These are phyloP conservation scores for Asterochloris sp. DNA, from an alignment of 139 green algal species.

Conservation along the genomic window DNA sequence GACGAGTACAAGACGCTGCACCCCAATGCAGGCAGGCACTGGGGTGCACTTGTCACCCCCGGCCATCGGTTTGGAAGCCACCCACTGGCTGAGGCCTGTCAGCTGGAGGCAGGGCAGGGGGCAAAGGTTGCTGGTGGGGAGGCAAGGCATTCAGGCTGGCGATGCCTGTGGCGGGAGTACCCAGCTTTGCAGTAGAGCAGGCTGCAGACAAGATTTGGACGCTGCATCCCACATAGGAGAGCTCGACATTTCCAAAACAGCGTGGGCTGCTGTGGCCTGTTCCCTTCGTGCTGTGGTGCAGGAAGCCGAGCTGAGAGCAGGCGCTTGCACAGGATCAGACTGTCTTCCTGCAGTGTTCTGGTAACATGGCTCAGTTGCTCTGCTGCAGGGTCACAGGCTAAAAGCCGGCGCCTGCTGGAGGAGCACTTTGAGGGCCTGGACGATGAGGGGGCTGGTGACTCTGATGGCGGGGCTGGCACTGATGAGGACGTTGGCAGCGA, in stretches of 20 bases:
- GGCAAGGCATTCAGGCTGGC: too few relatives aligned
- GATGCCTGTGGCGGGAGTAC: too few relatives aligned
- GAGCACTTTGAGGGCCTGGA: constrained; percentile 64
- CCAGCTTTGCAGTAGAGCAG: too few relatives aligned
- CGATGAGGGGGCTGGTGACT: background rate
- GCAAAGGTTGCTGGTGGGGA: too few relatives aligned
- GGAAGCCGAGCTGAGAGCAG: too few relatives aligned
- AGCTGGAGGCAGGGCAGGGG: too few relatives aligned
- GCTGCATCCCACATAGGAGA: too few relatives aligned
- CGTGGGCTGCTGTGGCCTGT: too few relatives aligned
- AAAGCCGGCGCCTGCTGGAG: constrained; percentile 40
- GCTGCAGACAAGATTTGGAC: too few relatives aligned
- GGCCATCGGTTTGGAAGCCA: background rate
- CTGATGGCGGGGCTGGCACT: background rate
- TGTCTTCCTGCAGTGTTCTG: background rate
- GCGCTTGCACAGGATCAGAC: too few relatives aligned
- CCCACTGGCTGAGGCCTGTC: background rate
- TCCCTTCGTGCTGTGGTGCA: too few relatives aligned
- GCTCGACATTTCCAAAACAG: too few relatives aligned
- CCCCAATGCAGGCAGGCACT: constrained; percentile 68
- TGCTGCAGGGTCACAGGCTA: background rate
- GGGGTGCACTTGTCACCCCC: background rate
- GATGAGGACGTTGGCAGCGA: background rate
- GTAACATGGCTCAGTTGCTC: background rate
- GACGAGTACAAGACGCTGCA: constrained; percentile 83